These are phyloP conservation scores for Phytopythium aichiense DNA, from an alignment of 352 stramenopile species.

Conservation along the genomic window DNA sequence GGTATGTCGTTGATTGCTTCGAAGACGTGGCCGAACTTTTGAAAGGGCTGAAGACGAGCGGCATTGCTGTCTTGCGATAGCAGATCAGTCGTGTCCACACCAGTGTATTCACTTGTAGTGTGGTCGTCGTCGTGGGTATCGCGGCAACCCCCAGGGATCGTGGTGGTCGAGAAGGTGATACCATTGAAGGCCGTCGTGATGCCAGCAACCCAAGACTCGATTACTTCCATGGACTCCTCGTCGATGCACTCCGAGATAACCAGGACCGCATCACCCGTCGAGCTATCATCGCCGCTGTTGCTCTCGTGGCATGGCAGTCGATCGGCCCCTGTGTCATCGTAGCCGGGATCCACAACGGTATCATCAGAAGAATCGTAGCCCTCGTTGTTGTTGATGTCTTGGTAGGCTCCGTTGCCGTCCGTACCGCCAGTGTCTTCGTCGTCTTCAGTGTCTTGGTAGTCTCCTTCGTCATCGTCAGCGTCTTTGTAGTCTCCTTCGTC, in stretches of 20 bases:
- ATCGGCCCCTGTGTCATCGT: not conserved
- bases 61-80: conserved; percentile 17
- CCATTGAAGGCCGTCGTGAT: conserved; percentile 12
- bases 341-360: not conserved
- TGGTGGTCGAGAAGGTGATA: conserved; percentile 31
- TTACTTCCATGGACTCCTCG: conserved; percentile 25
- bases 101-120: not conserved
- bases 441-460: not conserved
- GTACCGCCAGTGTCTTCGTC: too few species aligned
- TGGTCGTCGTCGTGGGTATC: conserved; percentile 13
- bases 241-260: conserved; percentile 65
- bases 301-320: not conserved
- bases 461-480: not conserved
- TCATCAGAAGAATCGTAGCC: not conserved
- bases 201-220: conserved; percentile 48
- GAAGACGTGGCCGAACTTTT: conserved; percentile 25
- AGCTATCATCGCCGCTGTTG: not conserved
- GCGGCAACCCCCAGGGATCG: conserved; percentile 39
- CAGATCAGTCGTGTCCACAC: conserved; percentile 7
- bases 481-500: not conserved
- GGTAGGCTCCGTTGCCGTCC: too few species aligned
- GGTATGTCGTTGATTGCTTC: conserved; percentile 11
- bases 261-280: conserved; percentile 26
- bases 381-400: too few species aligned
- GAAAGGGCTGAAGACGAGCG: conserved; percentile 30